These are phyloP conservation scores for Coccomyxa sp. DNA, from an alignment of 139 green algal genomes.

Conservation along the genomic window DNA sequence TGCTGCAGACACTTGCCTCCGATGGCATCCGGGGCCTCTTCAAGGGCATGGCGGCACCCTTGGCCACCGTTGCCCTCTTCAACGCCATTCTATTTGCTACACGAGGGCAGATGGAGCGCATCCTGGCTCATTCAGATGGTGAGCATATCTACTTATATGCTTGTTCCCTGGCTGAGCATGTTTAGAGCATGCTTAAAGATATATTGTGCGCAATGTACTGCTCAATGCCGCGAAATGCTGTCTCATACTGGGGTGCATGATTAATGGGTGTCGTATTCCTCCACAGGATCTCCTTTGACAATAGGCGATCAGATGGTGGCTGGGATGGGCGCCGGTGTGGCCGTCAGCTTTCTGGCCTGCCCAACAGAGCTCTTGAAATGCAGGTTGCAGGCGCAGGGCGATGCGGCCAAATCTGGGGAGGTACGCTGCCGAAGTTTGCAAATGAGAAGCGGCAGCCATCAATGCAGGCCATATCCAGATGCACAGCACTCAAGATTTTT, in stretches of 20 bases:
- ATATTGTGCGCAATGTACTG: too few species aligned
- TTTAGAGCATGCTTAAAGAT: too few species aligned
- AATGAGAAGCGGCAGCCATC: too few species aligned
- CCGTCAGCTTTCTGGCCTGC: conserved; percentile 65
- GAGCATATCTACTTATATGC: background rate
- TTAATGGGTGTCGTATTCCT: background rate
- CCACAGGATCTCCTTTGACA: conserved; percentile 41
- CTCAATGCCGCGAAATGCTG: too few species aligned
- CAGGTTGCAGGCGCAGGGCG: conserved; percentile 63
- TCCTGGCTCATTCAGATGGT: conserved; percentile 56
- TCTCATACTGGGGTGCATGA: too few species aligned
- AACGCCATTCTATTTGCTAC: conserved; percentile 74
- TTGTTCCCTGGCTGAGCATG: background rate
- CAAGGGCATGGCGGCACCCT: conserved; percentile 62
- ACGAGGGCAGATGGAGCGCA: conserved; percentile 56
- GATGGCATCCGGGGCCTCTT: conserved; percentile 64
- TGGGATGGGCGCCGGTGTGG: conserved; percentile 50
- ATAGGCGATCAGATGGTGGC: conserved; percentile 47
- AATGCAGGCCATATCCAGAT: too few species aligned
- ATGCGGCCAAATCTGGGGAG: background rate
- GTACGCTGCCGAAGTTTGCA: too few species aligned
- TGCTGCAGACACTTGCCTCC: conserved; percentile 44
- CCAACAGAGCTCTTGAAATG: conserved; percentile 86
- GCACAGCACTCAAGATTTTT: too few species aligned
- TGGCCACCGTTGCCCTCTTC: conserved; percentile 76